Evolutionary conservation across 768 basidiomycete genomes (phyloP).

Genomic region (Rhodotorula taiwanensis): DNA sequence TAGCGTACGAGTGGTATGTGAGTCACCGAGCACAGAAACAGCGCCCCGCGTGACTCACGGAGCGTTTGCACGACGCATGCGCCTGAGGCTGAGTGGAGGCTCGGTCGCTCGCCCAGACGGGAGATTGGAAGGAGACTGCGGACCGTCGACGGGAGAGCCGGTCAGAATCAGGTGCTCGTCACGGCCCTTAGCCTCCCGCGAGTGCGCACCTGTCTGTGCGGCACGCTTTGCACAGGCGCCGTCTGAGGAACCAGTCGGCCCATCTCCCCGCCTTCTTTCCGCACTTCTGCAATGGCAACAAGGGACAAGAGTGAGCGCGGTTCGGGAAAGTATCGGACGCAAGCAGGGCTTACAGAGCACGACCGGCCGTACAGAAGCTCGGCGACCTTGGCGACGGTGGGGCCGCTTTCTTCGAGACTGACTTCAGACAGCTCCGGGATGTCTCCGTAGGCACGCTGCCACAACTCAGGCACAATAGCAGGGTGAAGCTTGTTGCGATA

Average conservation of each 20-base stretch:
- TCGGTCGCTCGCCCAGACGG: neutral
- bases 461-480: neutral
- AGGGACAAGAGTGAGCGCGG: neutral
- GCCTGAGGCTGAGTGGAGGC: too few relatives aligned
- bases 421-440: neutral
- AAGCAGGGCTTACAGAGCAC: neutral
- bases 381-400: neutral
- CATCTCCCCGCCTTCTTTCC: neutral
- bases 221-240: constrained; percentile 11
- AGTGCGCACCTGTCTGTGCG: neutral
- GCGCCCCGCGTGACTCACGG: too few relatives aligned
- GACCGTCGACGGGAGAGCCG: neutral
- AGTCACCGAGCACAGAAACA: neutral
- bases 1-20: neutral
- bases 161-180: neutral
- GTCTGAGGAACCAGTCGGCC: constrained; percentile 7
- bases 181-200: neutral
- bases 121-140: neutral
- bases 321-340: neutral
- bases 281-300: neutral
- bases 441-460: neutral
- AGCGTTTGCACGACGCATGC: too few relatives aligned
- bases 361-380: neutral
- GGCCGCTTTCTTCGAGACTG: neutral
- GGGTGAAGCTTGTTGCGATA: neutral